phyloP scores from a whole-genome alignment of 2,329 filamentous ascomycete species.

The Sporothrix phasma region DNA sequence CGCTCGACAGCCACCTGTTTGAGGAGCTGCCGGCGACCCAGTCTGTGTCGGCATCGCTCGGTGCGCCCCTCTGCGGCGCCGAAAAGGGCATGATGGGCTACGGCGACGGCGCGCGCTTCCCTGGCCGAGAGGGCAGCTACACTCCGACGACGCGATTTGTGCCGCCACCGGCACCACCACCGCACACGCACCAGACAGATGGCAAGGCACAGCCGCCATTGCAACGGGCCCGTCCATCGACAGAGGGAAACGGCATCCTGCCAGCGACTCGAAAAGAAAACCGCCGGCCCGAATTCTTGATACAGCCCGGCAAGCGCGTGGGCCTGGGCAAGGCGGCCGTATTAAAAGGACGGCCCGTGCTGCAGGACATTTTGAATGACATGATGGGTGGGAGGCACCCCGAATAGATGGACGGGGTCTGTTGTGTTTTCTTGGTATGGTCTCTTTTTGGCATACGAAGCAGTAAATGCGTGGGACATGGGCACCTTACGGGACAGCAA shows the following conservation, averaged over 20 bases:
- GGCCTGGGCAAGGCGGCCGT: constrained; percentile 53
- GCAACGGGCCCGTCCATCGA: neutral
- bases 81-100: neutral
- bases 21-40: constrained; percentile 35
- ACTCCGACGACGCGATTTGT: neutral
- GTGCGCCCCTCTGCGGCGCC: neutral
- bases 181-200: neutral
- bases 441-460: neutral
- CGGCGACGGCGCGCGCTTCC: neutral
- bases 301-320: constrained; percentile 39
- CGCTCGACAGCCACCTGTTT: constrained; percentile 58
- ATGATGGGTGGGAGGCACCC: constrained; percentile 30
- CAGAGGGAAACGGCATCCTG: neutral
- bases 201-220: neutral
- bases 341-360: constrained; percentile 55
- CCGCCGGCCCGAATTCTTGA: constrained; percentile 30
- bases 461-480: neutral
- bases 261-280: constrained; percentile 24
- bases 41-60: neutral
- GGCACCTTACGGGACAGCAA: neutral
- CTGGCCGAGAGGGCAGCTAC: neutral
- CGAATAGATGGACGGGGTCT: neutral
- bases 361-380: constrained; percentile 72
- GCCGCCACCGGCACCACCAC: neutral
- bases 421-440: no score